Percentiles rank a stretch among this genome's conserved stretches.
Conservation (phyloP, 305 asterid species). For the Solanum hybrid region DNA sequence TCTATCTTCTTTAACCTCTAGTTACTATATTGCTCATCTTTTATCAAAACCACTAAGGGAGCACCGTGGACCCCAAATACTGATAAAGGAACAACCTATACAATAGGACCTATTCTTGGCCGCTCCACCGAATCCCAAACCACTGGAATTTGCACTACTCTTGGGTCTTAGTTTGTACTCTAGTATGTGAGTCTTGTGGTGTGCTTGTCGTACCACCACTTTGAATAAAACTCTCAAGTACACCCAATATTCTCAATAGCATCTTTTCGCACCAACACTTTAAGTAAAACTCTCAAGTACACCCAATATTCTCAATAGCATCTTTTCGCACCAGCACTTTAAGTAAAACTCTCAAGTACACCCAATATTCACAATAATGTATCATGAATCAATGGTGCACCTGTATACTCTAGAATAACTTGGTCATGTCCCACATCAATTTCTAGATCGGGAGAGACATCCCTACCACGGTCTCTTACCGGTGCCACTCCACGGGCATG, state of each 20-base stretch:
- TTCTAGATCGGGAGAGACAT: background rate
- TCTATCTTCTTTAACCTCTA: background rate
- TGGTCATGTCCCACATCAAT: background rate
- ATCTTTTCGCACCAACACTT: background rate
- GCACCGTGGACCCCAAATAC: background rate
- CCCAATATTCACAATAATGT: background rate
- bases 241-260: too few species aligned
- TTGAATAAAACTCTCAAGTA: too few species aligned
- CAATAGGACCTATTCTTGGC: accelerated
- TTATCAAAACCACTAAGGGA: too few species aligned
- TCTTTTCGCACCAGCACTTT: too few species aligned
- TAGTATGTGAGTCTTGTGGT: background rate
- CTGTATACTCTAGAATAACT: background rate
- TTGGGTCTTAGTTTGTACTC: background rate
- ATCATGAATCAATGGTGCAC: background rate
- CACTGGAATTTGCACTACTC: background rate
- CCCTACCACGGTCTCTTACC: background rate
- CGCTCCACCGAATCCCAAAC: background rate
- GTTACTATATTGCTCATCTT: too few species aligned
- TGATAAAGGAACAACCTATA: background rate
- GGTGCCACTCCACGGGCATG: background rate
- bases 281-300: background rate
- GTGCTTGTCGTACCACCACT: background rate
- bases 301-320: too few species aligned
- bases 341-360: too few species aligned